Evolutionary conservation across 1,284 basidiomycete genomes (phyloP).

Genomic region (Trichosporon coremiiforme): DNA sequence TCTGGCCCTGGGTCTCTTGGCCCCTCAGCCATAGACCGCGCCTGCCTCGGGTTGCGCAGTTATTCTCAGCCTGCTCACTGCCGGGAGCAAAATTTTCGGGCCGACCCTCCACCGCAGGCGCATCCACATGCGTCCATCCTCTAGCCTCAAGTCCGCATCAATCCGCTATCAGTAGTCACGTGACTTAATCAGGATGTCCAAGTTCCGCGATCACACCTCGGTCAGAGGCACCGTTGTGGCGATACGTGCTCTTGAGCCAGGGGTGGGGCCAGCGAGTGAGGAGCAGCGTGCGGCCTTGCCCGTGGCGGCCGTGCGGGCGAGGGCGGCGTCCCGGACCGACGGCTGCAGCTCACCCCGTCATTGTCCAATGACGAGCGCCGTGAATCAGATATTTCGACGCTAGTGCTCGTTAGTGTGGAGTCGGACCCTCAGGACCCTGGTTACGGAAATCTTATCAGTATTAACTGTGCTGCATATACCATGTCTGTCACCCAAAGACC

Average conservation of each 20-base stretch:
- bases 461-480: background rate
- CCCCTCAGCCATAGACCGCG: background rate
- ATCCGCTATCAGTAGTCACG: background rate
- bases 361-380: background rate
- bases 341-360: background rate
- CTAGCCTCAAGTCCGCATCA: background rate
- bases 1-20: background rate
- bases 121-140: background rate
- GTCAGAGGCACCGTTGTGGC: background rate
- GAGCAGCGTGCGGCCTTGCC: background rate
- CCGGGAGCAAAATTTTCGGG: conserved; percentile 5
- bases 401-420: background rate
- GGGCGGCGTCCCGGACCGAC: background rate
- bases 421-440: background rate
- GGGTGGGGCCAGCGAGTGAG: background rate
- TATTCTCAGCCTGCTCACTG: no score
- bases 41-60: background rate
- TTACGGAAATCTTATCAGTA: conserved; percentile 7
- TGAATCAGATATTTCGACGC: background rate
- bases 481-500: background rate
- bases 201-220: background rate
- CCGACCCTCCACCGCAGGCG: background rate
- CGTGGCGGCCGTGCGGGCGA: conserved; percentile 1
- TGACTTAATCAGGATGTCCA: background rate
- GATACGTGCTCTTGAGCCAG: background rate